These are phyloP conservation scores for Chaetomium fimeti DNA, from an alignment of 495 filamentous ascomycete genomes.

Conservation along the genomic window DNA sequence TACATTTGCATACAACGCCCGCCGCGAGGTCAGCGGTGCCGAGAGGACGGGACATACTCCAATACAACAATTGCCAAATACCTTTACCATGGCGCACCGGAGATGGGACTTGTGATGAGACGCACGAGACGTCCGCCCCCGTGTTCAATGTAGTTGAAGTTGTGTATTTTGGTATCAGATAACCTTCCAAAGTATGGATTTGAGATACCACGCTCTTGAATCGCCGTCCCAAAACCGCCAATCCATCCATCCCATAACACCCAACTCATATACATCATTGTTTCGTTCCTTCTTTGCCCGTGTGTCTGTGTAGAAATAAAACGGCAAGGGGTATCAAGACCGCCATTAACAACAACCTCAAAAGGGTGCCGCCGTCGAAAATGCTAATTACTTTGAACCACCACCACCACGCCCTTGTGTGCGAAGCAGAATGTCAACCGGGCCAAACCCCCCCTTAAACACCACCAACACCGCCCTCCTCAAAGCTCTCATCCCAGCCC, in stretches of 20 bases:
- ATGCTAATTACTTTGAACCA: background rate
- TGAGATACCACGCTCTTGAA: background rate
- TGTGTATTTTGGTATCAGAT: background rate
- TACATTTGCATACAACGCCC: too few species aligned
- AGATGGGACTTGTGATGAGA: background rate
- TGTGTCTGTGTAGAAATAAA: background rate
- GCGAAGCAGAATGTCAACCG: background rate
- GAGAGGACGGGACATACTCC: too few species aligned
- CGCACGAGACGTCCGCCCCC: background rate
- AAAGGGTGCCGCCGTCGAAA: background rate
- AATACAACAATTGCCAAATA: too few species aligned
- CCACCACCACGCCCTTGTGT: background rate
- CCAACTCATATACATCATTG: conserved; percentile 10
- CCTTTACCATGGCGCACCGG: background rate
- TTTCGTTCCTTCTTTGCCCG: background rate
- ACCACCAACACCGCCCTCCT: conserved; percentile 49
- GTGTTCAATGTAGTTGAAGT: background rate
- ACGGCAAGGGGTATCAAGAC: conserved; percentile 2
- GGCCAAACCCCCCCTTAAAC: conserved; percentile 26
- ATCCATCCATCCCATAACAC: background rate
- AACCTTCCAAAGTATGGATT: background rate
- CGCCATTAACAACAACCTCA: background rate
- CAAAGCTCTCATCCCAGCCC: conserved; percentile 69
- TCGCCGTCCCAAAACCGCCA: background rate
- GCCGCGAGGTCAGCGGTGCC: too few species aligned